Conservation (phyloP, 805 yeast species). For the Candida argentea region DNA sequence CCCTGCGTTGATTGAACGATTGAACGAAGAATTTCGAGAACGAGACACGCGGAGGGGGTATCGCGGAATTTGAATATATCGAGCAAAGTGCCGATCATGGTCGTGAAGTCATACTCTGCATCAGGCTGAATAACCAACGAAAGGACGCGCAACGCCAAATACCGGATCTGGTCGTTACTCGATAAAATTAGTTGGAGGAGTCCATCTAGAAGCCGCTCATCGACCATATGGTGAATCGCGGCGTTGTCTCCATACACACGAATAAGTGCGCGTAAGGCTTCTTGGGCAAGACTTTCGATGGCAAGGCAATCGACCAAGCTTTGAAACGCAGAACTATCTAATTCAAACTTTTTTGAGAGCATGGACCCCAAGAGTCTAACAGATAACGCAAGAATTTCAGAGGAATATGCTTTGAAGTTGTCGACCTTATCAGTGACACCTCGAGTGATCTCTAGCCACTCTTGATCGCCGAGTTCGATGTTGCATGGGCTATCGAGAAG, state of each 20-base stretch:
- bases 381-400: constrained; percentile 19
- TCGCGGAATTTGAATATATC: too few species aligned
- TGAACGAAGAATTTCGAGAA: too few species aligned
- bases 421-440: constrained; percentile 10
- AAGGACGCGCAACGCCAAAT: constrained; percentile 3
- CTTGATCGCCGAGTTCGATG: constrained; percentile 2
- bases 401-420: constrained; percentile 15
- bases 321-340: constrained; percentile 4
- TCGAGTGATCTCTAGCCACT: constrained; percentile 1
- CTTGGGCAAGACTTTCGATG: constrained; percentile 17
- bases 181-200: constrained; percentile 14
- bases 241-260: constrained; percentile 7
- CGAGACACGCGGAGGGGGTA: too few species aligned
- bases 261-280: constrained; percentile 16
- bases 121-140: constrained; percentile 4
- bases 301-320: constrained; percentile 14
- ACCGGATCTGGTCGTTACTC: constrained; percentile 13
- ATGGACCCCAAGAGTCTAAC: constrained; percentile 16
- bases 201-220: constrained; percentile 10
- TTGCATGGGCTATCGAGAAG: constrained; percentile 7
- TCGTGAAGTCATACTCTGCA: too few species aligned
- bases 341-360: constrained; percentile 5
- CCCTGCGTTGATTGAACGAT: too few species aligned
- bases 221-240: constrained; percentile 8
- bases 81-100: too few species aligned